phyloP scores from a whole-genome alignment of 2,329 filamentous ascomycete species.

The Lachnellula occidentalis region DNA sequence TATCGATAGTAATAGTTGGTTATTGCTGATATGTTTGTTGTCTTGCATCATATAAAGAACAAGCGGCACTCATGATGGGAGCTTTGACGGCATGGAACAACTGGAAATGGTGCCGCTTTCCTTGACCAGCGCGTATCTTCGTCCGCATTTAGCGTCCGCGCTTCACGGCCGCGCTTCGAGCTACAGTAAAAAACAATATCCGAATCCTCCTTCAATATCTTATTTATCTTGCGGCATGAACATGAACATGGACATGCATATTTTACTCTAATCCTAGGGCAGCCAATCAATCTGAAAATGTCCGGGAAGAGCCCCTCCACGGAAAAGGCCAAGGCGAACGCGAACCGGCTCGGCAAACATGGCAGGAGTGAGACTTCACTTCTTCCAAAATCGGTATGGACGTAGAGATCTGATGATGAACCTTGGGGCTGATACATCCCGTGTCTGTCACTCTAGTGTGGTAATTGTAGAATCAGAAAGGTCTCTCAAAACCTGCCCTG shows the following conservation, averaged over 20 bases:
- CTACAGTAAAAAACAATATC: too few species aligned
- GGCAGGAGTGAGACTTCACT: constrained; percentile 2
- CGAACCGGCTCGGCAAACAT: background rate
- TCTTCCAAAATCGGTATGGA: constrained; percentile 10
- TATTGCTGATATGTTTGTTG: too few species aligned
- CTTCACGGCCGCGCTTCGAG: too few species aligned
- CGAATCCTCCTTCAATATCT: too few species aligned
- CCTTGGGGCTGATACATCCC: background rate
- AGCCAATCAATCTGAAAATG: background rate
- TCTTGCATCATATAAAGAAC: background rate
- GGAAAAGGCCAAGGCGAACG: background rate
- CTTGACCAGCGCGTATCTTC: too few species aligned
- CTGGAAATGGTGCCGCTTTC: too few species aligned
- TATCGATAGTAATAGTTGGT: too few species aligned
- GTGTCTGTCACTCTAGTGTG: constrained; percentile 3
- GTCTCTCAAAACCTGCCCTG: background rate
- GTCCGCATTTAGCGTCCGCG: too few species aligned
- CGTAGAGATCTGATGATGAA: background rate
- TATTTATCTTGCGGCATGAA: too few species aligned
- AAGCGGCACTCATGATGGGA: background rate
- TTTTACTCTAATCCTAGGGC: too few species aligned
- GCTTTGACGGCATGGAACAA: too few species aligned
- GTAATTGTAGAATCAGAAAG: constrained; percentile 11
- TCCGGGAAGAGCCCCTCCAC: background rate
- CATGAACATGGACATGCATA: too few species aligned